Percentiles rank a stretch among this genome's conserved stretches.
Conservation (phyloP, 164 flowering plant species). For the Nymphaea thermarum region DNA sequence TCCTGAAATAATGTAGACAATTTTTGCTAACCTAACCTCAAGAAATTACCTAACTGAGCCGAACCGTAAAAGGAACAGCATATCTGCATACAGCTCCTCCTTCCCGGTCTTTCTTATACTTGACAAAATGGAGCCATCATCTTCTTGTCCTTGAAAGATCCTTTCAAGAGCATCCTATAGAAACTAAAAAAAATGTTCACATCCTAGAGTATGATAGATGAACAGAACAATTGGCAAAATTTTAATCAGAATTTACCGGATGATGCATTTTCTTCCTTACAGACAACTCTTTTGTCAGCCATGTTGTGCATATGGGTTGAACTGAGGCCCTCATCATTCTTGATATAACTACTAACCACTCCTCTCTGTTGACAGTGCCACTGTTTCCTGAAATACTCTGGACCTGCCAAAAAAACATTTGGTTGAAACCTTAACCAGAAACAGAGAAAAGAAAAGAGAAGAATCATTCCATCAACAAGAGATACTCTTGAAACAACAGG, state of each 20-base stretch:
- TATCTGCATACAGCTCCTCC: constrained; percentile 74
- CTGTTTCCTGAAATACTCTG: constrained; percentile 24
- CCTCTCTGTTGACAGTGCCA: constrained; percentile 18
- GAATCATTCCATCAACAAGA: too few relatives aligned
- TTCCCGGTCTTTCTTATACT: constrained; percentile 70
- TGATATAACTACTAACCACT: constrained; percentile 24
- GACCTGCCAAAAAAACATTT: constrained; percentile 38
- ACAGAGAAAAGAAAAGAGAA: too few relatives aligned
- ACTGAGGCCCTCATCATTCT: constrained; percentile 32
- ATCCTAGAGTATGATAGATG: not conserved
- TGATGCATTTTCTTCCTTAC: constrained; percentile 20
- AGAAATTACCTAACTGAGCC: constrained; percentile 53
- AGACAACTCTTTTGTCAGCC: constrained; percentile 64
- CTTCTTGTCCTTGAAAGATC: constrained; percentile 37
- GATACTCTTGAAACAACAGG: too few relatives aligned
- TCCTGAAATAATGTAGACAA: not conserved
- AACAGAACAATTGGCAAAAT: not conserved
- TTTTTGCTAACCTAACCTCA: not conserved
- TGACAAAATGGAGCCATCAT: constrained; percentile 32
- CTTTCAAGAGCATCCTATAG: constrained; percentile 35
- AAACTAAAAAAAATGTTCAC: not conserved
- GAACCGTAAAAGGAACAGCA: constrained; percentile 52
- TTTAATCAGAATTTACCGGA: constrained; percentile 24
- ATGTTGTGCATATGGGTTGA: constrained; percentile 36
- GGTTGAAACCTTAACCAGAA: constrained; percentile 4